A percentile compares a stretch with the other conserved stretches of the same genome.
phyloP scores from a whole-genome alignment of 176 grass and related monocot species.

The Avena insularis region DNA sequence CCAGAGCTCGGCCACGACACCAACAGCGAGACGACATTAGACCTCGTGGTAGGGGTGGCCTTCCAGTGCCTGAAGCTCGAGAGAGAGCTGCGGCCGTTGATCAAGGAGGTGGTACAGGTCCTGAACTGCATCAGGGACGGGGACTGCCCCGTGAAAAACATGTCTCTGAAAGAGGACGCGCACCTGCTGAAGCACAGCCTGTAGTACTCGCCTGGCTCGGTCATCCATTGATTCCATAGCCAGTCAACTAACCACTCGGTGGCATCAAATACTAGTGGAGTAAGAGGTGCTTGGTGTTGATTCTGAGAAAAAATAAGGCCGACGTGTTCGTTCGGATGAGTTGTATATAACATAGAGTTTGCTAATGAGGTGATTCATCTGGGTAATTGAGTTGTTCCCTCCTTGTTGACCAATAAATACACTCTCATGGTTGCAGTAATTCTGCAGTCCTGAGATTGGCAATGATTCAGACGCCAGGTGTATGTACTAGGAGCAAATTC shows the following conservation, averaged over 20 bases:
- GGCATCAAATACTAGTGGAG: slow-evolving; percentile 61
- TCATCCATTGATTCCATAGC: slow-evolving; percentile 65
- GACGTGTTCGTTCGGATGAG: slow-evolving; percentile 22
- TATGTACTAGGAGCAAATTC: neutral
- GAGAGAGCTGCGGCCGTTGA: slow-evolving; percentile 64
- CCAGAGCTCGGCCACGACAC: slow-evolving; percentile 54
- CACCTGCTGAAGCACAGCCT: slow-evolving; percentile 34
- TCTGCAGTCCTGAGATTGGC: neutral
- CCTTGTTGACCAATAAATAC: neutral
- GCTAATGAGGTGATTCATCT: slow-evolving; percentile 37
- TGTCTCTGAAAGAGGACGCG: slow-evolving; percentile 42
- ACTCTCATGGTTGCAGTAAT: neutral
- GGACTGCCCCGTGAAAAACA: neutral
- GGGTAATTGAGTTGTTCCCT: neutral
- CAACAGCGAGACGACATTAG: slow-evolving; percentile 45
- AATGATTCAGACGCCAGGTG: neutral
- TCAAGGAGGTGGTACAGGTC: slow-evolving; percentile 71
- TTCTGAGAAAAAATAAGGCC: slow-evolving; percentile 25
- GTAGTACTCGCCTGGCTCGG: slow-evolving; percentile 58
- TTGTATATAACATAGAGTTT: slow-evolving; percentile 65
- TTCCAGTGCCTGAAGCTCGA: slow-evolving; percentile 81
- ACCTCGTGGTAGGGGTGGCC: slow-evolving; percentile 62
- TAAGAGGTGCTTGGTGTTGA: slow-evolving; percentile 31
- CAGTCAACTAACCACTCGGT: slow-evolving; percentile 50
- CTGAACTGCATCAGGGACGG: slow-evolving; percentile 59